Evolutionary conservation across 2,329 filamentous ascomycete species (phyloP), one percentile per base, ranked within the genome.

Genomic region (Neobulgaria alba): DNA sequence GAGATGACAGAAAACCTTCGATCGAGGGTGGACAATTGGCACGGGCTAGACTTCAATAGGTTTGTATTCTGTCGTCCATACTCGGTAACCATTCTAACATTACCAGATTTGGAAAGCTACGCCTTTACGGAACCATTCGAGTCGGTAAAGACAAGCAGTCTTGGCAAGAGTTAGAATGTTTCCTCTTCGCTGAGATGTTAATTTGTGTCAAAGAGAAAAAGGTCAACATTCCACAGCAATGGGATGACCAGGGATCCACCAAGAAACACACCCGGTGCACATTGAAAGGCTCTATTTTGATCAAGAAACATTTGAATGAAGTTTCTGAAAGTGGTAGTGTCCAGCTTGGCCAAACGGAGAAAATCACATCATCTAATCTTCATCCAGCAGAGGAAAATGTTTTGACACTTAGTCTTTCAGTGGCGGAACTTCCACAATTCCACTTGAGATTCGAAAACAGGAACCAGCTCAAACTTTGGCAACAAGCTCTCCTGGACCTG

Each of bases 131-230:
- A 19, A 89, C 83, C 2, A 77, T 98, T 42, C 81, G 86, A 39
- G 92, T 98, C 16, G 92, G 92, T 54, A 98, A 98, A 64, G 92
- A 98, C 63, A 88, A 88, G 52, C 74, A 90, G 50, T 89, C 89
- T 5, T 98, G 92, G 92, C 92, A 98, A 67, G 92, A 96, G 61
- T 67, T 98, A 41, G 89, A 98, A 61, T 98, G 92, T 62, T 98
- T 87, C 61, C 73, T 98, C 20, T 98, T 98, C 59, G 86, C 84
- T 3, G 92, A 98, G 66, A 98, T 98, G 92, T 82, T 98, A 55
- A 98, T 98, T 50, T 98, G 92, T 59, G 88, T 98, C 46, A 98
- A 96, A 65, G 92, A 96, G 65, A 96, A 95, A 74, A 95, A 89
- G 66, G 52, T 69, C 29, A 55, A 62, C 34, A 60, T 55, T 46